phyloP scores from a whole-genome alignment of 2,329 filamentous ascomycete species.

The Fusarium pseudograminearum region DNA sequence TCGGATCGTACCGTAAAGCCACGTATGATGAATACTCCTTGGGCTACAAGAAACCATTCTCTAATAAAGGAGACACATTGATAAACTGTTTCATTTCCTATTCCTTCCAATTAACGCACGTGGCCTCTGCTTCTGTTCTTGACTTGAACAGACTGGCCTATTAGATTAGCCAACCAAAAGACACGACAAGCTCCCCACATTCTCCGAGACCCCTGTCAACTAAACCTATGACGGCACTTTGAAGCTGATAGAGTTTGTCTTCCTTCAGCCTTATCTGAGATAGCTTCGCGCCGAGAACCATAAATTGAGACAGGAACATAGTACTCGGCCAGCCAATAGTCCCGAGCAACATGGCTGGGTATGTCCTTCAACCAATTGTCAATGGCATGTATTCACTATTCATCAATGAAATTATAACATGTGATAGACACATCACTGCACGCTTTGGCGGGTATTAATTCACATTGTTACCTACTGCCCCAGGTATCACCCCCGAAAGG shows the following conservation, averaged over 20 bases:
- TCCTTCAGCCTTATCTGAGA: conserved; percentile 33
- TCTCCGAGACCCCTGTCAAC: conserved; percentile 36
- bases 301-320: background rate
- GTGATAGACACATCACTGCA: conserved; percentile 13
- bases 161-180: conserved; percentile 17
- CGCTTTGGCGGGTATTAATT: conserved; percentile 45
- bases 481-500: conserved; percentile 38
- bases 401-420: conserved; percentile 1
- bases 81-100: background rate
- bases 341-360: rapidly evolving
- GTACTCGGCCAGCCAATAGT: background rate
- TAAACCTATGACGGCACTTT: conserved; percentile 34
- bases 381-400: conserved; percentile 11
- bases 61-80: background rate
- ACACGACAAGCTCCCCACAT: conserved; percentile 33
- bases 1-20: background rate
- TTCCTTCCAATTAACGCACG: conserved; percentile 7
- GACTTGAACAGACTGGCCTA: conserved; percentile 1
- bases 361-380: background rate
- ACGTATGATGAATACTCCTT: background rate
- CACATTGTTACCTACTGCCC: conserved; percentile 46
- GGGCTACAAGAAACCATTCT: background rate
- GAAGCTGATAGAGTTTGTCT: conserved; percentile 18
- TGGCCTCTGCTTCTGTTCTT: conserved; percentile 6
- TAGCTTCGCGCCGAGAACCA: background rate